Evolutionary conservation across 352 stramenopile genomes (phyloP), one percentile per base, ranked within the genome.

Genomic region (Phytopythium litorale): DNA sequence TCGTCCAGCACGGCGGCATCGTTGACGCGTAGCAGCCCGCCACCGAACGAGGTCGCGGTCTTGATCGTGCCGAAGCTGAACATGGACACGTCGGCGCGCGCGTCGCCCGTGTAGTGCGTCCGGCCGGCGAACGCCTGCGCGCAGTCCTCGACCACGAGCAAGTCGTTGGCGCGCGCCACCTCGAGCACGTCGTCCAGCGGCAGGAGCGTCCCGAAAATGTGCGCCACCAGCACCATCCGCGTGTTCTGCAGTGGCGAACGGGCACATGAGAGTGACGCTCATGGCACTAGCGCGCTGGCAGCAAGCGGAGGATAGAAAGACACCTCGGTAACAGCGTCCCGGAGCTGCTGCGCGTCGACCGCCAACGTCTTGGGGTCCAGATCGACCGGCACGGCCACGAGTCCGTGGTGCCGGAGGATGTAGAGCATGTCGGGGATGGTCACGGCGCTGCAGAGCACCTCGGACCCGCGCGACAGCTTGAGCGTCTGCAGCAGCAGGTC

Each of bases 1-100:
- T 88, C 79, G 0, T 84, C 64, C 21, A 89, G 63, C 30, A 95
- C 63, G 18, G 64, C 51, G 7, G 49, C 7, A 54, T 93, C 72
- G 40, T 82, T 81, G 8, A 95, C 79, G 23, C 80, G 74, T 28
- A 93, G 71, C 19, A 95, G 54, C 1, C 73, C 84, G 15, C 84
- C 81, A 32, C 86, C 86, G 50, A 95, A 92, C 2, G 86, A 88
- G 25, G 86, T 95, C 1, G 85, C 78, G 4, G 81, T 93, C 64
- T 95, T 95, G 69, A 95, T 95, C 32, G 86, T 91, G 28, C 86
- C 86, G 75, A 95, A 95, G 65, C 86, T 95, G 67, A 93, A 95
- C 76, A 95, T 87, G 46, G 84, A 89, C 40, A 92, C 81, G 58
- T 93, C 86, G 2, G 68, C 82, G 21, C 70, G 67, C 9, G 58